Conservation (phyloP, 2,329 filamentous ascomycete genomes). For the Penicillium oxalicum region DNA sequence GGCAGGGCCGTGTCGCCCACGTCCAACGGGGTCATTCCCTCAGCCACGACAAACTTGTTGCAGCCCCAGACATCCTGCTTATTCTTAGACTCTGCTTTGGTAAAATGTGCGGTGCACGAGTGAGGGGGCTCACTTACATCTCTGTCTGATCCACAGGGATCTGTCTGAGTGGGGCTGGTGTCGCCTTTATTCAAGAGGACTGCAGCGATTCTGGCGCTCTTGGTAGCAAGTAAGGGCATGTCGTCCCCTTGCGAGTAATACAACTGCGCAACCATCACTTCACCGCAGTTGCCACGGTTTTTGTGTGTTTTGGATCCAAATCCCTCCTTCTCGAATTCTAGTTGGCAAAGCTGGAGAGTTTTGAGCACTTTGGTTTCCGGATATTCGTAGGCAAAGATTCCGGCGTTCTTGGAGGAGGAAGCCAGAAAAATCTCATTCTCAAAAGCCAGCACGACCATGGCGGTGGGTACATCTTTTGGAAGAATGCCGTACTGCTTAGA, state of each 20-base stretch:
- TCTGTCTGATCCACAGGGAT: background rate
- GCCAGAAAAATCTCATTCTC: background rate
- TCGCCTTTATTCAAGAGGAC: background rate
- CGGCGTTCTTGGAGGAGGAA: background rate
- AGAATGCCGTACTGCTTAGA: background rate
- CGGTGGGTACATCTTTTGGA: background rate
- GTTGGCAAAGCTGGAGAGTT: background rate
- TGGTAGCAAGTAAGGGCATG: background rate
- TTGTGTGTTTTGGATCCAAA: background rate
- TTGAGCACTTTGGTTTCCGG: background rate
- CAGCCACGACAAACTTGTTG: background rate
- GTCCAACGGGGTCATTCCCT: background rate
- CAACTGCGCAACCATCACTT: background rate
- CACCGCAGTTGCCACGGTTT: background rate
- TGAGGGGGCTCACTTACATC: background rate
- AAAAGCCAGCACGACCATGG: background rate
- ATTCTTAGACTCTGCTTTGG: background rate
- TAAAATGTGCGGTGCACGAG: background rate
- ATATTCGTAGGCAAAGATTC: background rate
- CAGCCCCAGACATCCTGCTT: background rate
- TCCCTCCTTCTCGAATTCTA: background rate
- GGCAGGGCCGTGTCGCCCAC: background rate
- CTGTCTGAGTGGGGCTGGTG: background rate
- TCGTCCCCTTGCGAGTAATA: background rate
- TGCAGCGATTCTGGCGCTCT: background rate